Evolutionary conservation across 2,329 filamentous ascomycete species (phyloP).

Genomic region (Keithomyces neogunnii): DNA sequence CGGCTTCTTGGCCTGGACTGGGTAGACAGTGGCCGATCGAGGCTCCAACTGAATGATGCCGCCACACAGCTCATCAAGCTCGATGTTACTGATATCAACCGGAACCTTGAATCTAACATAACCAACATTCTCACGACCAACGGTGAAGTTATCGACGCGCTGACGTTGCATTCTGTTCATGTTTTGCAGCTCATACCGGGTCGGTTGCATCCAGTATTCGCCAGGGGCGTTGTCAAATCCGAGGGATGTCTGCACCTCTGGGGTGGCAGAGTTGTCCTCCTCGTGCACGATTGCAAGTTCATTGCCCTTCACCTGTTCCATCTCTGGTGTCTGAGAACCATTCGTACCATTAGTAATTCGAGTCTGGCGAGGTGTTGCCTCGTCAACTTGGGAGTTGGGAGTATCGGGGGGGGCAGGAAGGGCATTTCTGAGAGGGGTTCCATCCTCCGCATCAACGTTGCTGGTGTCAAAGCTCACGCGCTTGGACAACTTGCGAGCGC

Average conservation of each 20-base stretch:
- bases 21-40: conserved; percentile 84
- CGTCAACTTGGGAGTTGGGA: conserved; percentile 21
- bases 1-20: conserved; percentile 67
- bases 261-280: conserved; percentile 37
- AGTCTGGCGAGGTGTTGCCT: conserved; percentile 38
- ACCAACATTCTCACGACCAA: conserved; percentile 77
- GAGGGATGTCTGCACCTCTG: conserved; percentile 15
- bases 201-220: conserved; percentile 80
- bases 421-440: conserved; percentile 23
- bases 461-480: conserved; percentile 85
- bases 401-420: conserved; percentile 26
- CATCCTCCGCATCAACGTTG: conserved; percentile 30
- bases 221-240: conserved; percentile 49
- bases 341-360: conserved; percentile 35
- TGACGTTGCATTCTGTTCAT: conserved; percentile 76
- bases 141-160: conserved; percentile 64
- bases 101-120: conserved; percentile 71
- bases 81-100: conserved; percentile 73
- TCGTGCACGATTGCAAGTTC: conserved; percentile 76
- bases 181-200: conserved; percentile 62
- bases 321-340: conserved; percentile 45
- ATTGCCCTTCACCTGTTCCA: conserved; percentile 64
- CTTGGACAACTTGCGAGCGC: conserved; percentile 58
- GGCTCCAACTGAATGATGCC: conserved; percentile 67
- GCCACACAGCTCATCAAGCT: conserved; percentile 71